These are phyloP conservation scores for Spizellomyces sp. DNA, from an alignment of 192 early-diverging fungal species.

Conservation along the genomic window DNA sequence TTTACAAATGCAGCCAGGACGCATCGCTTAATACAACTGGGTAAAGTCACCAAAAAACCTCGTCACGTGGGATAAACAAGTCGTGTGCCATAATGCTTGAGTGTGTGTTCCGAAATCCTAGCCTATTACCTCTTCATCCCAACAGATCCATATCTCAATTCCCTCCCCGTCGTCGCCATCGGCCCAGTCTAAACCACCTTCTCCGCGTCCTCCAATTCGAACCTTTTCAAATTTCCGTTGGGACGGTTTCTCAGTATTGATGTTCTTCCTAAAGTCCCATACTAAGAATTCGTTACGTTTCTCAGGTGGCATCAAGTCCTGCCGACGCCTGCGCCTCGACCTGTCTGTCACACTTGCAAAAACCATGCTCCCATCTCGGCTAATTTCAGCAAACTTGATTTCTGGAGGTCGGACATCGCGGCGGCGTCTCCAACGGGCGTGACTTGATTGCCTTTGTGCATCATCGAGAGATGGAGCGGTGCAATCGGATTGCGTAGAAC, in stretches of 20 bases:
- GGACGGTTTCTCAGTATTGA: not conserved
- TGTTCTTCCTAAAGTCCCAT: constrained; percentile 26
- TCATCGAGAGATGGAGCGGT: not conserved
- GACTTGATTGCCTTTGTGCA: no score
- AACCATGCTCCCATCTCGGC: constrained; percentile 27
- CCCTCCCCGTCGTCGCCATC: constrained; percentile 8
- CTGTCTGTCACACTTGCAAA: constrained; percentile 29
- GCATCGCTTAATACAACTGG: no score
- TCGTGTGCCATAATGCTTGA: no score
- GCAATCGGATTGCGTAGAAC: constrained; percentile 1
- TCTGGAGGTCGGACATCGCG: constrained; percentile 18
- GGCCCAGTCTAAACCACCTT: not conserved
- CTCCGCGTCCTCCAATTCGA: constrained; percentile 10
- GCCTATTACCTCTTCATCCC: constrained; percentile 21
- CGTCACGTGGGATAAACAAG: no score
- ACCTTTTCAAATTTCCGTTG: not conserved
- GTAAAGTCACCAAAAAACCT: no score
- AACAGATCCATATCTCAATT: constrained; percentile 37
- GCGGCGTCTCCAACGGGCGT: not conserved
- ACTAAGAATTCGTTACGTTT: constrained; percentile 10
- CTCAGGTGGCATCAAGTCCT: not conserved
- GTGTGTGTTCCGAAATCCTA: no score
- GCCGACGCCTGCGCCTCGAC: not conserved
- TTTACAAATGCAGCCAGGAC: no score
- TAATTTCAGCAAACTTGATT: constrained; percentile 38